Base-by-base conservation (phyloP, 257 asterid species). In the Dorcoceras hygrometricum region DNA sequence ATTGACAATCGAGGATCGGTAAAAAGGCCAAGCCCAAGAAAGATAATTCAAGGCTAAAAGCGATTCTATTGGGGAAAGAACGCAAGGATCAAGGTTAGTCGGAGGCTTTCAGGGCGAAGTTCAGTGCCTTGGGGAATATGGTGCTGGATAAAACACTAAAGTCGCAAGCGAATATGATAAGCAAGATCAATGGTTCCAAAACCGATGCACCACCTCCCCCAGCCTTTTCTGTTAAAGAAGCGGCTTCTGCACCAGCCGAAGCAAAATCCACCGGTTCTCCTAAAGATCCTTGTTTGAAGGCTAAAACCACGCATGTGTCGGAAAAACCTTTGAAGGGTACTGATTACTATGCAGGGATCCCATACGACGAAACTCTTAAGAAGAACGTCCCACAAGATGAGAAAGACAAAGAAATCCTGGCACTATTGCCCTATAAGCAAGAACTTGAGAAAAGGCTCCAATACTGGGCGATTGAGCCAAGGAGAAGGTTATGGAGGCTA, bases 41-140 rank as follows among this genome's bases (percentile, higher is more conserved):
- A 62, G 96, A 88, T 54, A 58, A 78, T 75, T 81, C 75, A 72
- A 82, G 87, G 59, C 91, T 82, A 64, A 88, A 82, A 80, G 24
- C 85, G 2, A 67, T 74, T 81, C 95, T 79, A 24, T 74, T 81
- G 46, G 96, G 83, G 79, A 89, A 86, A 69, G 80, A 69, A 63
- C 80, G 75, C 74, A 83, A 72, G 75, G 88, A 91, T 4, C 81
- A 87, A 11, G 62, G 71, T 25, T 66, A 87, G 8, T 86, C 83
- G 81, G 85, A 88, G 34, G 76, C 88, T 69, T 76, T 81, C 58
- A 86, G 86, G 76, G 88, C 95, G 54, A 87, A 77, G 63, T 77
- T 84, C 6, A 73, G 87, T 28, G 81, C 91, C 25, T 81, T 86
- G 89, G 85, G 88, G 66, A 84, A 79, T 72, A 74, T 85, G 92